Evolutionary conservation across 371 early-diverging fungal species (phyloP).

Genomic region (Actinomucor elegans): DNA sequence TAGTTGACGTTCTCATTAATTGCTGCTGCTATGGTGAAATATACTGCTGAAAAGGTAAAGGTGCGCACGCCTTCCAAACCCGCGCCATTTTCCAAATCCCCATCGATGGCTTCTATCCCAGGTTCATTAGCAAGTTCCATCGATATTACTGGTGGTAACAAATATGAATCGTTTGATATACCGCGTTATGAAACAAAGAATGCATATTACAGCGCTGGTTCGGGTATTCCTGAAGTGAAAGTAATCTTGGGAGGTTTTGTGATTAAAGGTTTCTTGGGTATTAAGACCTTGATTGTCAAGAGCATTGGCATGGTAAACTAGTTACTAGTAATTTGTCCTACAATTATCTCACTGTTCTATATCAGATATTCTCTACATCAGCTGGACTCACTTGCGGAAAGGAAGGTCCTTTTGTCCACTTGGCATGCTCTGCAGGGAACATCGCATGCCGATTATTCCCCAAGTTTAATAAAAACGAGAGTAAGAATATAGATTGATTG

Average conservation of each 20-base stretch:
- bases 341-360: slow-evolving; percentile 27
- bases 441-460: slow-evolving; percentile 75
- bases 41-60: slow-evolving; percentile 41
- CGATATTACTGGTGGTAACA: no score
- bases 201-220: slow-evolving; percentile 79
- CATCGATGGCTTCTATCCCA: slow-evolving; percentile 22
- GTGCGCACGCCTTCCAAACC: slow-evolving; percentile 22
- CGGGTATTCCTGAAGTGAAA: slow-evolving; percentile 95
- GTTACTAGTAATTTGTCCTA: slow-evolving; percentile 30
- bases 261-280: slow-evolving; percentile 85
- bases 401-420: slow-evolving; percentile 96
- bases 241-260: slow-evolving; percentile 93
- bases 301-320: slow-evolving; percentile 72
- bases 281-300: slow-evolving; percentile 85
- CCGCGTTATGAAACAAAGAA: slow-evolving; percentile 36
- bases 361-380: slow-evolving; percentile 70
- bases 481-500: slow-evolving; percentile 33
- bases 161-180: slow-evolving; percentile 4
- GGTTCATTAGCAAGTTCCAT: background rate
- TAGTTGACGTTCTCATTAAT: slow-evolving; percentile 39
- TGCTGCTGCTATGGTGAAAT: slow-evolving; percentile 43
- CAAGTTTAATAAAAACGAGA: slow-evolving; percentile 85
- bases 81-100: slow-evolving; percentile 21
- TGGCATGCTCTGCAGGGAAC: slow-evolving; percentile 90
- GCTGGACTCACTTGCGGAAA: slow-evolving; percentile 88